phyloP scores from a whole-genome alignment of 345 rosid genomes.

The Citrus unshiu region DNA sequence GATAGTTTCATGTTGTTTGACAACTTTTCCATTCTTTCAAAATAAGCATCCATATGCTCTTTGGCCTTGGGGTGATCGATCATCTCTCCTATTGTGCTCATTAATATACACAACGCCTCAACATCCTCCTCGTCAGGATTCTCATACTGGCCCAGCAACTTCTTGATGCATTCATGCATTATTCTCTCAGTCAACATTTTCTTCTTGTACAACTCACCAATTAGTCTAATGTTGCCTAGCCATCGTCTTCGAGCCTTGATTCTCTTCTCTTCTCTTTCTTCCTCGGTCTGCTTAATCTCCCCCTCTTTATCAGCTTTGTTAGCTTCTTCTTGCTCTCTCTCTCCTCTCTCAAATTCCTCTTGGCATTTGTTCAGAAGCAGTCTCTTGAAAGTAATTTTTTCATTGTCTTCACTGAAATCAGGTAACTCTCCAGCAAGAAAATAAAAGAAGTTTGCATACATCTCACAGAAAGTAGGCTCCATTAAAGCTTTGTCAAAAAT shows the following conservation, averaged over 20 bases:
- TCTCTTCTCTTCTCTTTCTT: conserved; percentile 87
- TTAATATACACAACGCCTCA: conserved; percentile 85
- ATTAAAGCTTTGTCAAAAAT: conserved; percentile 96
- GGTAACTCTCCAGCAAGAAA: conserved; percentile 71
- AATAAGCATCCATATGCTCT: conserved; percentile 68
- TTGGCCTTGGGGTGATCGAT: conserved; percentile 73
- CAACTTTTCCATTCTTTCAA: conserved; percentile 61
- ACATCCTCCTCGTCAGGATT: conserved; percentile 90
- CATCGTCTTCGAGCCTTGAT: conserved; percentile 78
- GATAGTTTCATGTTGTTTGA: conserved; percentile 73
- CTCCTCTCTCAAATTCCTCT: conserved; percentile 95
- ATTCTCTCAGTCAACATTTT: conserved; percentile 89
- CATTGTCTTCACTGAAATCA: conserved; percentile 63
- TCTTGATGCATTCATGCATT: conserved; percentile 85
- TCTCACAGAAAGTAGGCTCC: conserved; percentile 98
- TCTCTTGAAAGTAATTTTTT: conserved; percentile 81
- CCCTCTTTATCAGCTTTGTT: conserved; percentile 83
- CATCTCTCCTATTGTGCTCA: conserved; percentile 94
- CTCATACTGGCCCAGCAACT: conserved; percentile 67
- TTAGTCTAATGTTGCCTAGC: conserved; percentile 95
- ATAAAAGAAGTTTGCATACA: conserved; percentile 81
- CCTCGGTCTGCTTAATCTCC: conserved; percentile 61
- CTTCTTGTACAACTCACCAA: conserved; percentile 95
- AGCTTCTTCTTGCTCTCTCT: conserved; percentile 91
- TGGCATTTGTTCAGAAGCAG: conserved; percentile 90